Conservation (phyloP, 371 early-diverging fungal species). For the Circinella minor region DNA sequence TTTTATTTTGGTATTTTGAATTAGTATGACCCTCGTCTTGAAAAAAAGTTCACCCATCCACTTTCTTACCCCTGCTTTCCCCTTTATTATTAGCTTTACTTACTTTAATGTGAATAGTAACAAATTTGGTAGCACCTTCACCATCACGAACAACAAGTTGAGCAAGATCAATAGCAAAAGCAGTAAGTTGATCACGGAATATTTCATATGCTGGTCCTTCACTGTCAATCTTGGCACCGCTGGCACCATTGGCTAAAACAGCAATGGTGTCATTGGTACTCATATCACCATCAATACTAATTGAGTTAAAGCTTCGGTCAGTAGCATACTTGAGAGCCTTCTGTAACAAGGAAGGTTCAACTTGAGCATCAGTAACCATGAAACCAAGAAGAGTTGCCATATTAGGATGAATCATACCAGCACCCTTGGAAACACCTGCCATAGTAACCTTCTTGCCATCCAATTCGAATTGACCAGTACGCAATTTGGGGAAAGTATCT, state of each 20-base stretch:
- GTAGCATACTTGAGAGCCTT: constrained; percentile 80
- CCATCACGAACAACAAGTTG: constrained; percentile 92
- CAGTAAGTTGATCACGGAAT: constrained; percentile 77
- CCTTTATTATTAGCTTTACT: constrained; percentile 14
- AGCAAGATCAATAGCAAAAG: constrained; percentile 83
- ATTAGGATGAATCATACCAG: constrained; percentile 95
- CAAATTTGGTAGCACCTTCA: constrained; percentile 97
- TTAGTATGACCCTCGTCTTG: not conserved
- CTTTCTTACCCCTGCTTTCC: too few species aligned
- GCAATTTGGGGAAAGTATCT: constrained; percentile 94
- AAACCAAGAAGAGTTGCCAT: constrained; percentile 93
- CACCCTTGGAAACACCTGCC: constrained; percentile 95
- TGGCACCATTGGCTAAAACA: constrained; percentile 87
- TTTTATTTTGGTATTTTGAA: not conserved
- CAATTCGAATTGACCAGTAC: constrained; percentile 62
- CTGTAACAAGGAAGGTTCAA: constrained; percentile 68
- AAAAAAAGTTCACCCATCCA: not conserved
- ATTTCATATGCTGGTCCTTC: constrained; percentile 59
- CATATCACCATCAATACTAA: constrained; percentile 95
- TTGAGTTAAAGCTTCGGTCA: constrained; percentile 92
- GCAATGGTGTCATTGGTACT: constrained; percentile 94
- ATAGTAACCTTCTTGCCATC: constrained; percentile 68
- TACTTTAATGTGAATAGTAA: constrained; percentile 87
- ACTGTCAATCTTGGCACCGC: constrained; percentile 51
- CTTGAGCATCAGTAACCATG: constrained; percentile 83